Base-by-base conservation (phyloP, 139 green algal genomes). In the Coccomyxa sp. region DNA sequence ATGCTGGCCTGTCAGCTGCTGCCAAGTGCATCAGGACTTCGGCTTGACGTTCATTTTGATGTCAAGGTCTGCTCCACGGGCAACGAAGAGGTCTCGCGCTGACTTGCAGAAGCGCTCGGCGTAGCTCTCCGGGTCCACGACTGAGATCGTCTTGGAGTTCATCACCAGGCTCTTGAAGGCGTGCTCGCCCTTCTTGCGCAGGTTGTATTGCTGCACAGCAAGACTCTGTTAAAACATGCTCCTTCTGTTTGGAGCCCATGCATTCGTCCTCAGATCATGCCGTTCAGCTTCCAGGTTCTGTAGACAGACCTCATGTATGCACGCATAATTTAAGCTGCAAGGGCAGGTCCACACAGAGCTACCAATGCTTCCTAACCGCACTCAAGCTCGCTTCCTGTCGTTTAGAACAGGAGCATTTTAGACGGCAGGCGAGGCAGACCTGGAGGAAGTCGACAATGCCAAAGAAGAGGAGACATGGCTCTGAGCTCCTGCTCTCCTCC, bases 371-470 rank as follows among this genome's bases (percentile, higher is more conserved):
- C 9, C 33, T 18, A 8, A 24, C n/a, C n/a, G n/a, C n/a, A n/a
- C n/a, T n/a, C n/a, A n/a, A n/a, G n/a, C n/a, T n/a, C n/a, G n/a
- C n/a, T n/a, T n/a, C n/a, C n/a, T n/a, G n/a, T n/a, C n/a, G n/a
- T n/a, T n/a, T n/a, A n/a, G n/a, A n/a, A n/a, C n/a, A n/a, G n/a
- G n/a, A n/a, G n/a, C n/a, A n/a, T n/a, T n/a, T n/a, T n/a, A 27
- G 6, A n/a, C 24, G 18, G 75, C 55, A 64, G 33, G 10, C 8
- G 4, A 14, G 34, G 58, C 6, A n/a, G 55, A 81, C 77, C 81
- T 96, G 91, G 33, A 93, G 80, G 39, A 94, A 92, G 77, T 95
- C 89, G 58, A 95, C 93, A 82, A 96, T 92, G 37, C 89, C 91
- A 73, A 95, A 92, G 82, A 88, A 90, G 0, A 95, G 80, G 44